phyloP scores from a whole-genome alignment of 106 monocot species.

The Apostasia ramifera region DNA sequence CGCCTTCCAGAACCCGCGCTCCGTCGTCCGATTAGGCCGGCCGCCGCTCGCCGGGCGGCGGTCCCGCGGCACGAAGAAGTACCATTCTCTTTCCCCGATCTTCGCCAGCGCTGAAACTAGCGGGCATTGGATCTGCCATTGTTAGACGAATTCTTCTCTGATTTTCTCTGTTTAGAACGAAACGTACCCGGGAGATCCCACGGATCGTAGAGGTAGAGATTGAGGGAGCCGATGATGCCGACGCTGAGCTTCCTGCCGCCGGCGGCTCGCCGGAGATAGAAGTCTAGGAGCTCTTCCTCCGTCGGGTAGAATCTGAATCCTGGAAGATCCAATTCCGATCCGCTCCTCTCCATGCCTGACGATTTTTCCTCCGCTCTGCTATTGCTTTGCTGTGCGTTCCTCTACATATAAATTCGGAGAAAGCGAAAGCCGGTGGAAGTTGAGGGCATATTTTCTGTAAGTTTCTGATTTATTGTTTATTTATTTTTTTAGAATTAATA shows the following conservation, averaged over 20 bases:
- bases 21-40: conserved; percentile 42
- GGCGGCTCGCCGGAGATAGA: conserved; percentile 33
- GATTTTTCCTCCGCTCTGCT: no score
- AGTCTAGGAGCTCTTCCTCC: conserved; percentile 20
- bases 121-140: neutral
- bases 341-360: neutral
- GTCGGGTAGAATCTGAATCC: conserved; percentile 11
- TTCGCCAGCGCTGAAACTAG: conserved; percentile 21
- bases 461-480: no score
- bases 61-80: conserved; percentile 50
- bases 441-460: no score
- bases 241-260: conserved; percentile 32
- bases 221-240: conserved; percentile 34
- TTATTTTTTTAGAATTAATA: no score
- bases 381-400: no score
- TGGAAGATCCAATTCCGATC: neutral
- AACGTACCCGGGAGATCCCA: conserved; percentile 32
- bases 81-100: conserved; percentile 50
- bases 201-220: conserved; percentile 44
- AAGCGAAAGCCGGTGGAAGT: no score
- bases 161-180: no score
- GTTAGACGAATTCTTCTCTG: neutral
- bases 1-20: conserved; percentile 52
- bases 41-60: conserved; percentile 16
- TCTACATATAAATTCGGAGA: no score